Evolutionary conservation across 2,329 filamentous ascomycete species (phyloP).

Genomic region (Aspergillus quadricinctus): DNA sequence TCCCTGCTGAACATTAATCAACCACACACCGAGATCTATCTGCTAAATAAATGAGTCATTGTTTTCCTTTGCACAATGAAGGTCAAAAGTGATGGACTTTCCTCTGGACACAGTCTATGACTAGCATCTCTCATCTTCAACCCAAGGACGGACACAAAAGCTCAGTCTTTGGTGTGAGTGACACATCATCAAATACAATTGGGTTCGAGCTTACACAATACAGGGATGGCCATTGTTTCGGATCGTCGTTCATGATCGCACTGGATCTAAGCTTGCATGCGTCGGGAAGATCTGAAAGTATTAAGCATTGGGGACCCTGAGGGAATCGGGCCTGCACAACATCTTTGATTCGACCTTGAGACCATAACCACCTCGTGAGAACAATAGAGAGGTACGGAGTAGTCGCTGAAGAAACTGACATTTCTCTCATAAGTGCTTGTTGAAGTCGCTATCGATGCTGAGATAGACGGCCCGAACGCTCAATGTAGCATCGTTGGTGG

Average conservation of each 20-base stretch:
- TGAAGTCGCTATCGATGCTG: neutral
- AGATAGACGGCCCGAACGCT: neutral
- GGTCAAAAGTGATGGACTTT: neutral
- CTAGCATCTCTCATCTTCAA: neutral
- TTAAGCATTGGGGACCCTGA: neutral
- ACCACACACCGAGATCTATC: neutral
- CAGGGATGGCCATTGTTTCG: neutral
- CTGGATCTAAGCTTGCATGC: neutral
- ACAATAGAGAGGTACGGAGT: neutral
- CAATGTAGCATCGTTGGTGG: neutral
- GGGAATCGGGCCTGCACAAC: neutral
- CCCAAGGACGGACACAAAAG: neutral
- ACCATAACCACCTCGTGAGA: neutral
- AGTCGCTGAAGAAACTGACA: neutral
- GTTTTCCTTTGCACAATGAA: neutral
- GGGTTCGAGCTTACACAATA: neutral
- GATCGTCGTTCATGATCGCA: neutral
- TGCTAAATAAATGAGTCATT: neutral
- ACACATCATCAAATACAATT: neutral
- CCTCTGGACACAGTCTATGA: neutral
- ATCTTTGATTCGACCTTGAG: neutral
- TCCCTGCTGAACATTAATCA: neutral
- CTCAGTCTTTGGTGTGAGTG: neutral
- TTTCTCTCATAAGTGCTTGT: neutral
- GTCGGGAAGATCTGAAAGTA: neutral